Base-by-base conservation (phyloP, 768 basidiomycete genomes). In the Rhodotorula diobovata region DNA sequence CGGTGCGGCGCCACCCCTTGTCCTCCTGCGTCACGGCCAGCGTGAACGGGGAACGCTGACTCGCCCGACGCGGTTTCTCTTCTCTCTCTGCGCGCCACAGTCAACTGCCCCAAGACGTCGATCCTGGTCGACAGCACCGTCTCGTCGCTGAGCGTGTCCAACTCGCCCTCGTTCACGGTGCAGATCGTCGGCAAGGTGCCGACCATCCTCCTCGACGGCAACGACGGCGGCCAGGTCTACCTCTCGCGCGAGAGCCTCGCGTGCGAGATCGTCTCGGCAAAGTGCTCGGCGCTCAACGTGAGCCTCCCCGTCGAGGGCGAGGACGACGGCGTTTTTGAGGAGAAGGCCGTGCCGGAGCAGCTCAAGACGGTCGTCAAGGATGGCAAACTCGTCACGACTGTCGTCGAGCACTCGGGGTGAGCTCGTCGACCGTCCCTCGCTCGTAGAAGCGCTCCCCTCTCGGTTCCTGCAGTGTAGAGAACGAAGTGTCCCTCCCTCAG, bases 311-410 rank as follows among this genome's bases (percentile, higher is more conserved):
- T 72, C 35, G 87, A 87, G 74, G 91, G 87, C 28, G 92, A 93
- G 74, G 93, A 96, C 79, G 92, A 95, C 18, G 95, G 93, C 12
- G 84, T 94, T 56, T 97, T 93, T 76, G 86, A 86, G 71, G 96
- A 99, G 80, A 87, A 88, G 73, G 85, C 95, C 1, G 83, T 99
- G 30, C 95, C 96, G 0, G 96, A 99, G 82, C 98, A 96, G 91
- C 84, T 99, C 81, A 91, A 87, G 84, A 91, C 90, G 30, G 85
- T 87, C 46, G 83, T 99, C 37, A 82, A 86, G 78, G 82, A 85
- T 71, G 94, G 95, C 20, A 95, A 90, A 81, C 82, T 98, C 68
- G 85, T 93, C 48, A 97, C 95, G 28, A 87, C 83, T 21, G 86
- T 96, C 37, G 90, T 98, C 16, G 93, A 98, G 80, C 95, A 98